phyloP scores from a whole-genome alignment of 1,139 yeast genomes.

The Diutina pseudorugosa region DNA sequence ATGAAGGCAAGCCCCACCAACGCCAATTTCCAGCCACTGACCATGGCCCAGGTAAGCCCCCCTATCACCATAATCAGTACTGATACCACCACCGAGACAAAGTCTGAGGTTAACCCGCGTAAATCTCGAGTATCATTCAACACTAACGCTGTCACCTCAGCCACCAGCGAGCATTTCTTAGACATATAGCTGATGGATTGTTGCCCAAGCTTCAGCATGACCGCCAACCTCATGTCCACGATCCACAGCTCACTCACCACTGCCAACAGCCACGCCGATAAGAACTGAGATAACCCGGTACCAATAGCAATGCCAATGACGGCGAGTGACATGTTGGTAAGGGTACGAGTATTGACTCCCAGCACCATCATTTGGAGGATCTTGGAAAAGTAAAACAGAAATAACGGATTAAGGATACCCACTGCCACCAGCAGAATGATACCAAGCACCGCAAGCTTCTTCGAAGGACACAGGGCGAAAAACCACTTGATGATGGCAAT shows the following conservation, averaged over 20 bases:
- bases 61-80: slow-evolving; percentile 40
- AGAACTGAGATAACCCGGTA: slow-evolving; percentile 48
- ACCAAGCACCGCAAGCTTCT: slow-evolving; percentile 35
- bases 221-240: slow-evolving; percentile 33
- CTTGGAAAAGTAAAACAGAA: slow-evolving; percentile 67
- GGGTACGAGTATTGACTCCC: neutral
- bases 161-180: slow-evolving; percentile 24
- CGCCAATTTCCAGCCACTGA: slow-evolving; percentile 78
- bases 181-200: slow-evolving; percentile 50
- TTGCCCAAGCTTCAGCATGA: slow-evolving; percentile 35
- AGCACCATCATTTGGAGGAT: slow-evolving; percentile 44
- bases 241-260: slow-evolving; percentile 64
- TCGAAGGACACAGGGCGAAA: slow-evolving; percentile 20
- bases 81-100: slow-evolving; percentile 41
- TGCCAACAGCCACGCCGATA: slow-evolving; percentile 38
- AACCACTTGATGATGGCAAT: slow-evolving; percentile 23
- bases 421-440: slow-evolving; percentile 37
- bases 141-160: slow-evolving; percentile 53
- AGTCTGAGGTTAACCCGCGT: slow-evolving; percentile 49
- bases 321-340: slow-evolving; percentile 51
- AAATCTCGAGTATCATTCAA: slow-evolving; percentile 77
- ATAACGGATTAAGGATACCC: slow-evolving; percentile 62
- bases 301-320: slow-evolving; percentile 46
- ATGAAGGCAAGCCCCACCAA: slow-evolving; percentile 68
- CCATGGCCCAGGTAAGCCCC: slow-evolving; percentile 69